Conservation (phyloP, 768 basidiomycete genomes). For the Podaxis sp. region DNA sequence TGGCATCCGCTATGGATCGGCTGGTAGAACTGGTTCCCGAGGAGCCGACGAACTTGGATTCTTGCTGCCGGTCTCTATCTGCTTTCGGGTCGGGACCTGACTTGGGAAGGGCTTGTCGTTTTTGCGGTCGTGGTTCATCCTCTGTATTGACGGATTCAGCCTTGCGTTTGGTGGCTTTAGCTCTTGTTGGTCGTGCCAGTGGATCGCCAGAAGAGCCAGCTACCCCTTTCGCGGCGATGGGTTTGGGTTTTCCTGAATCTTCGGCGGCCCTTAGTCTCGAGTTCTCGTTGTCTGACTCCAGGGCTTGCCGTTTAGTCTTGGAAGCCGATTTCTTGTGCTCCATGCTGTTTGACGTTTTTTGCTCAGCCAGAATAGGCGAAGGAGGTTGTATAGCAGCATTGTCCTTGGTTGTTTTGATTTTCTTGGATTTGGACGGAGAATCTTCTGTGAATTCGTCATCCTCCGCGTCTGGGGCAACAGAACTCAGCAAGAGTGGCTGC, state of each 20-base stretch:
- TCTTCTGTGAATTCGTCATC: not conserved
- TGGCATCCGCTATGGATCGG: not conserved
- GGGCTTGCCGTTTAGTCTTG: not conserved
- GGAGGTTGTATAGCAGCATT: not conserved
- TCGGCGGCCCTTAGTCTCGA: not conserved
- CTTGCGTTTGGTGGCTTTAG: not conserved
- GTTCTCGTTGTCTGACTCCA: not conserved
- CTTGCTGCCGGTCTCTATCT: too few relatives aligned
- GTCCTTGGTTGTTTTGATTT: not conserved
- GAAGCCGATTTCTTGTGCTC: not conserved
- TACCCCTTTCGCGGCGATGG: too few relatives aligned
- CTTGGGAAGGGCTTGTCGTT: not conserved
- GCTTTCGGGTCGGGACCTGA: not conserved
- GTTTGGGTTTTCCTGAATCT: not conserved
- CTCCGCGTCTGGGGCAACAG: not conserved
- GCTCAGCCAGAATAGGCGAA: not conserved
- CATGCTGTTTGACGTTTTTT: not conserved
- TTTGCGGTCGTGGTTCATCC: not conserved
- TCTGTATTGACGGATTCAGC: not conserved
- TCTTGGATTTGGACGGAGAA: not conserved
- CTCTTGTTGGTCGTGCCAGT: not conserved
- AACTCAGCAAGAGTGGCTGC: not conserved
- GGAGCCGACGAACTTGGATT: not conserved
- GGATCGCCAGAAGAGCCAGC: not conserved
- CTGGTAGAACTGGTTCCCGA: not conserved